Percentiles rank a stretch among this genome's conserved stretches.
These are phyloP conservation scores for Candida vaughaniae DNA, from an alignment of 805 yeast genomes.

Conservation along the genomic window DNA sequence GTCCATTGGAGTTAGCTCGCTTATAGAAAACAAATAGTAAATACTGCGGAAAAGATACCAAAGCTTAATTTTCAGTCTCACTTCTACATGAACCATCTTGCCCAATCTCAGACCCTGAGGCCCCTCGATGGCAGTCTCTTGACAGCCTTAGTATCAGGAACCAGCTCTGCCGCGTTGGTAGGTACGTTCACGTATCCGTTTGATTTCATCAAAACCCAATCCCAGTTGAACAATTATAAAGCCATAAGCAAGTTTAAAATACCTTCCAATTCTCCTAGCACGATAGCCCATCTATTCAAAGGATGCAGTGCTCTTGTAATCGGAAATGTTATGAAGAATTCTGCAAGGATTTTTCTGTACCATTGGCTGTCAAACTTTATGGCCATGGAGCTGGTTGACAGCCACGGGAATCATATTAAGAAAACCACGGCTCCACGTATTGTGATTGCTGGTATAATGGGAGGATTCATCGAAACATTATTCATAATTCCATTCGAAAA, in stretches of 20 bases:
- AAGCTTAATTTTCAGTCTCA: too few relatives aligned
- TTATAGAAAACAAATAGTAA: too few relatives aligned
- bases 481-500: constrained; percentile 91
- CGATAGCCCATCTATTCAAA: constrained; percentile 35
- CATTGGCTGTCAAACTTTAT: constrained; percentile 69
- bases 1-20: too few relatives aligned
- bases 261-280: constrained; percentile 31
- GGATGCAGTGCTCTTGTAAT: constrained; percentile 78
- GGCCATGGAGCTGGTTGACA: constrained; percentile 44
- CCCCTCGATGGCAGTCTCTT: constrained; percentile 36
- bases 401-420: constrained; percentile 40
- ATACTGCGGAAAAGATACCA: too few relatives aligned
- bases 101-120: background rate
- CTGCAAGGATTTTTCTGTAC: constrained; percentile 70
- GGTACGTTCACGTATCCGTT: constrained; percentile 69
- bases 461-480: constrained; percentile 79
- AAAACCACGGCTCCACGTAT: constrained; percentile 75
- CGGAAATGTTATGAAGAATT: constrained; percentile 73
- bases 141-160: constrained; percentile 60
- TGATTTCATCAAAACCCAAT: constrained; percentile 64
- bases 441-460: constrained; percentile 79
- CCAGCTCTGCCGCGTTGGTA: constrained; percentile 61
- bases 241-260: constrained; percentile 33
- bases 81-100: constrained; percentile 8
- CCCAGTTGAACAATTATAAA: constrained; percentile 50